These are phyloP conservation scores for Epithemia pelagica DNA, from an alignment of 108 stramenopile genomes.

Conservation along the genomic window DNA sequence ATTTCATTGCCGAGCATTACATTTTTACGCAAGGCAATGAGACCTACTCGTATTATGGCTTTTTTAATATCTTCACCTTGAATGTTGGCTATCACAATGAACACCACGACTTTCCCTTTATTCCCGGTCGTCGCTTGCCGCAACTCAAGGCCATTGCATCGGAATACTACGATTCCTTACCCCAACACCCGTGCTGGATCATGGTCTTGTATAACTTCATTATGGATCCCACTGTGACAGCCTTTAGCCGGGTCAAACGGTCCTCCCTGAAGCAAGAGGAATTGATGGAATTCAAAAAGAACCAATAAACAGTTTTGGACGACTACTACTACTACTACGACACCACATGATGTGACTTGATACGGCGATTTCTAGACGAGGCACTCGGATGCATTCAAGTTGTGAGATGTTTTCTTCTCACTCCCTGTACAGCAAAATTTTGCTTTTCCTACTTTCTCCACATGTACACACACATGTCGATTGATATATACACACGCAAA, in stretches of 20 bases:
- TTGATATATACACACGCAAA: too few species aligned
- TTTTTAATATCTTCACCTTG: slow-evolving; percentile 84
- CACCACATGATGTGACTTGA: too few species aligned
- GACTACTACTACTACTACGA: too few species aligned
- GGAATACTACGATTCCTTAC: slow-evolving; percentile 86
- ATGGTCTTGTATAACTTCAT: slow-evolving; percentile 85
- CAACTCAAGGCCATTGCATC: slow-evolving; percentile 70
- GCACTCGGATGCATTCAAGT: too few species aligned
- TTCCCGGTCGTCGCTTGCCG: slow-evolving; percentile 75
- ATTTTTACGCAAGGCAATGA: slow-evolving; percentile 79
- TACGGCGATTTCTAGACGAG: too few species aligned
- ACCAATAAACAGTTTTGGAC: too few species aligned
- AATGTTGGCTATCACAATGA: slow-evolving; percentile 98
- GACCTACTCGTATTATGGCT: slow-evolving; percentile 87
- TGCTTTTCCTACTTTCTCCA: too few species aligned
- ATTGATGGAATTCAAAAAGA: not conserved
- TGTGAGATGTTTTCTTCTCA: too few species aligned
- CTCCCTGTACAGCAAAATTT: too few species aligned
- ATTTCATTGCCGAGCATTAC: slow-evolving; percentile 95
- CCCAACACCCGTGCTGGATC: slow-evolving; percentile 73
- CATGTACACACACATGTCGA: too few species aligned
- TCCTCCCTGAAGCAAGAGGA: not conserved
- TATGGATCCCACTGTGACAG: slow-evolving; percentile 58
- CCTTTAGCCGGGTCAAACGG: slow-evolving; percentile 71
- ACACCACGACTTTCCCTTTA: slow-evolving; percentile 92